phyloP scores from a whole-genome alignment of 805 yeast species.

The Saccharomyces kudriavzevii region DNA sequence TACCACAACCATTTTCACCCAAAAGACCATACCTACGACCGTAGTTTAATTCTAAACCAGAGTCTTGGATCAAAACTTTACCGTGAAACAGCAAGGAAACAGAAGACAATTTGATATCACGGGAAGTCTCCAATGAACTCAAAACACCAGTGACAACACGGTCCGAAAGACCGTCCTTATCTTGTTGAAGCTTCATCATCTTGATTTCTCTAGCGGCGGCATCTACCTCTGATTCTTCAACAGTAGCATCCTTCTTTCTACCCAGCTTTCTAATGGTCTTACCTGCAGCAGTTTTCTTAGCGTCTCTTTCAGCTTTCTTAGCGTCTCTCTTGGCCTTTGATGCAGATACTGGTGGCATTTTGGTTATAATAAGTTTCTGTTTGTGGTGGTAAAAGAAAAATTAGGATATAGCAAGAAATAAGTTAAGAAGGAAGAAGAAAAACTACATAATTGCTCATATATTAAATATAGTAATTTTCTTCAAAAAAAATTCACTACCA shows the following conservation, averaged over 20 bases:
- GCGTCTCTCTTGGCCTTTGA: slow-evolving; percentile 98
- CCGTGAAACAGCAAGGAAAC: slow-evolving; percentile 94
- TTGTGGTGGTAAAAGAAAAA: not conserved
- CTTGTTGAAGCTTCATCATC: slow-evolving; percentile 86
- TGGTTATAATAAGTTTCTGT: not conserved
- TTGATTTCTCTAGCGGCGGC: slow-evolving; percentile 67
- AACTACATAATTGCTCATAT: not conserved
- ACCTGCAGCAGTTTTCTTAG: slow-evolving; percentile 85
- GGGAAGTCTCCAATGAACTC: slow-evolving; percentile 77
- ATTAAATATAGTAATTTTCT: not conserved
- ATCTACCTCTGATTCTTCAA: slow-evolving; percentile 40
- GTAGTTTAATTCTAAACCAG: slow-evolving; percentile 83
- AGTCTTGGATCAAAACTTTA: slow-evolving; percentile 89
- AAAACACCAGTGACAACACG: slow-evolving; percentile 97
- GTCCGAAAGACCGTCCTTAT: slow-evolving; percentile 88
- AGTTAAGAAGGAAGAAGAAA: not conserved
- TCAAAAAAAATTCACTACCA: not conserved
- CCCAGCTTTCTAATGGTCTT: slow-evolving; percentile 43
- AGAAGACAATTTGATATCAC: slow-evolving; percentile 88
- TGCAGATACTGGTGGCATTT: slow-evolving; percentile 55
- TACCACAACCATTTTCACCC: slow-evolving; percentile 99
- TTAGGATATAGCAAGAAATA: not conserved
- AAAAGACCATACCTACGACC: slow-evolving; percentile 96
- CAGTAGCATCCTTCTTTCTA: slow-evolving; percentile 40
- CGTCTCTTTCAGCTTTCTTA: slow-evolving; percentile 92